phyloP scores from a whole-genome alignment of 2,329 filamentous ascomycete genomes.

The Talaromyces atroroseus region DNA sequence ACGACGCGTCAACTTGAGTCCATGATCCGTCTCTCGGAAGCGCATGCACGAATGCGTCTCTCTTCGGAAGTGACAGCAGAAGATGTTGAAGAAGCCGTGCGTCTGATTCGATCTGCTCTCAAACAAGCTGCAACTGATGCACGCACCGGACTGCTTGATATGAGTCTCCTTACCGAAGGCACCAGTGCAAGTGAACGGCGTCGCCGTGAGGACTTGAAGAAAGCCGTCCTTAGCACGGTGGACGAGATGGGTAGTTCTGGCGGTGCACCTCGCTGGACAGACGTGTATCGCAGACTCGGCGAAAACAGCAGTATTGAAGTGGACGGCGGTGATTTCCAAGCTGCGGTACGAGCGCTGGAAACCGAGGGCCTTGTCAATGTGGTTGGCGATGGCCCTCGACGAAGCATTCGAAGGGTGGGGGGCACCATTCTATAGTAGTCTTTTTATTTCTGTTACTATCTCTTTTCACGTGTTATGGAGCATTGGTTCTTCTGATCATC shows the following conservation, averaged over 20 bases:
- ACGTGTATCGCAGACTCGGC: slow-evolving; percentile 65
- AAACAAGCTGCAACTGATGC: slow-evolving; percentile 97
- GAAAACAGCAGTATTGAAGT: slow-evolving; percentile 66
- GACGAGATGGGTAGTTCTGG: slow-evolving; percentile 71
- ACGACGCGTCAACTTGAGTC: slow-evolving; percentile 95
- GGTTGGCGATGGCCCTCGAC: slow-evolving; percentile 76
- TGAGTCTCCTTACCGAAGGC: slow-evolving; percentile 93
- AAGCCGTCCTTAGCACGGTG: slow-evolving; percentile 65
- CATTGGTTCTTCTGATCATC: not conserved
- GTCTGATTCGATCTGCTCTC: slow-evolving; percentile 86
- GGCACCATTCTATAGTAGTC: slow-evolving; percentile 26
- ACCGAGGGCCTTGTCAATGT: slow-evolving; percentile 78
- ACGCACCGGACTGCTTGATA: slow-evolving; percentile 87
- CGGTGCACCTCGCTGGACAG: slow-evolving; percentile 67
- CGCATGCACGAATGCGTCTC: slow-evolving; percentile 96
- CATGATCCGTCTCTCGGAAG: slow-evolving; percentile 96
- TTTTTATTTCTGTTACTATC: not conserved
- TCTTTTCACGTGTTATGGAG: not conserved
- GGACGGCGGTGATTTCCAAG: slow-evolving; percentile 74
- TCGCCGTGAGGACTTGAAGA: slow-evolving; percentile 77
- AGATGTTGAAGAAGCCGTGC: slow-evolving; percentile 86
- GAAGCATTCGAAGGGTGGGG: slow-evolving; percentile 71
- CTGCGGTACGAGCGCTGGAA: slow-evolving; percentile 74
- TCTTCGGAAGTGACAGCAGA: slow-evolving; percentile 66
- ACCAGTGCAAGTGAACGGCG: slow-evolving; percentile 81